Base-by-base conservation (phyloP, 805 yeast species). In the Torulaspora microellipsoides region DNA sequence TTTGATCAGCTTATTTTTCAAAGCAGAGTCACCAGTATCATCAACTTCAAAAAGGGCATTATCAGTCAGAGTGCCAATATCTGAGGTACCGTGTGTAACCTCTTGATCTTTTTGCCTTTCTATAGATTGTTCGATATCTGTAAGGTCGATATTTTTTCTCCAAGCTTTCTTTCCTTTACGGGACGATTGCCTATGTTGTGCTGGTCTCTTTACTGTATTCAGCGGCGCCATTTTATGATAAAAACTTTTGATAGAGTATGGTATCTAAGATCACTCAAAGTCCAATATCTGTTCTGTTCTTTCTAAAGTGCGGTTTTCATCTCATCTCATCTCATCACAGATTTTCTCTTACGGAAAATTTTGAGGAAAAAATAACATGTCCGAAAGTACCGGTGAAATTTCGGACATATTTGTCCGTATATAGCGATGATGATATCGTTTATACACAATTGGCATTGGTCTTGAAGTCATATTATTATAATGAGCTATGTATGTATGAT, bases 101-200 rank as follows among this genome's bases (percentile, higher is more conserved):
- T 64, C 65, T 45, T 80, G 78, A 40, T 87, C 95, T 45, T 88
- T 72, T 40, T 73, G 72, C 34, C 76, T 80, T 53, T 83, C 91
- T 31, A 91, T 68, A 10, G 83, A 84, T 27, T 67, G 64, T 58
- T 85, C 88, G 38, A 93, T 71, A 51, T 88, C 96, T 17, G 78
- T 80, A 14, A 93, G 69, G 63, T 93, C 95, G 46, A 93, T 85
- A 65, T 93, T 87, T 67, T 91, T 93, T 66, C 97, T 81, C 99
- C 99, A 93, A 4, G 97, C 85, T 62, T 77, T 83, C 74, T 86
- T 91, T 34, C 96, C 95, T 70, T 93, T 93, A 59, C 98, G 76
- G 7, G 96, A 88, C 4, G 84, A 59, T 66, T 90, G 96, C 34
- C 69, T 69, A 53, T 72, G 74, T 53, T 76, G 80, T 15, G 77